A percentile compares a stretch with the other conserved stretches of the same genome.
phyloP scores from a whole-genome alignment of 2,329 filamentous ascomycete genomes.

The Aspergillus aculeatinus region DNA sequence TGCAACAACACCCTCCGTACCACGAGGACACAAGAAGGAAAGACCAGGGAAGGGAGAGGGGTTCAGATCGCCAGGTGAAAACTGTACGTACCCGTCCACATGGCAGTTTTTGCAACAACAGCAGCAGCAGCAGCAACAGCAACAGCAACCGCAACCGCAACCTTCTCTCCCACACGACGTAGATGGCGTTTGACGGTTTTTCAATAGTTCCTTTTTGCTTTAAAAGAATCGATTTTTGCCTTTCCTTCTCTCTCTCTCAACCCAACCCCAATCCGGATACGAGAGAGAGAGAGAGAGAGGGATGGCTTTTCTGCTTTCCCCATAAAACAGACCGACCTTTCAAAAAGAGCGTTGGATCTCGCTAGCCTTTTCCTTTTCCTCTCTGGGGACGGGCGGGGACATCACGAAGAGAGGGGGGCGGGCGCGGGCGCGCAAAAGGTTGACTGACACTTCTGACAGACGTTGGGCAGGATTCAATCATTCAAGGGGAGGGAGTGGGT shows the following conservation, averaged over 20 bases:
- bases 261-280: background rate
- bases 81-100: slow-evolving; percentile 22
- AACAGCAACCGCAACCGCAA: too few species aligned
- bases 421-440: background rate
- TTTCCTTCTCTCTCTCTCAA: background rate
- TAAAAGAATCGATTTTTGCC: background rate
- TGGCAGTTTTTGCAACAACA: slow-evolving; percentile 20
- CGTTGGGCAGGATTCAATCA: background rate
- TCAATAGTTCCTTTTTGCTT: background rate
- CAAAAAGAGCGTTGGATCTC: background rate
- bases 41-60: background rate
- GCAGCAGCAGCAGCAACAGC: background rate
- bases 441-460: slow-evolving; percentile 4
- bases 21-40: slow-evolving; percentile 16
- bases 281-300: background rate
- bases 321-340: too few species aligned
- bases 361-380: background rate
- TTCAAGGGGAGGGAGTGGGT: background rate
- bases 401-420: background rate
- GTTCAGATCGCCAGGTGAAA: slow-evolving; percentile 14
- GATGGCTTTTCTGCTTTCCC: too few species aligned
- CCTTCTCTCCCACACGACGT: slow-evolving; percentile 8
- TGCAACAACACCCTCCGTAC: slow-evolving; percentile 12
- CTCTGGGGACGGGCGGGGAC: background rate
- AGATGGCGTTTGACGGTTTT: slow-evolving; percentile 10